phyloP scores from a whole-genome alignment of 768 basidiomycete species.

The Kockovaella imperatae region DNA sequence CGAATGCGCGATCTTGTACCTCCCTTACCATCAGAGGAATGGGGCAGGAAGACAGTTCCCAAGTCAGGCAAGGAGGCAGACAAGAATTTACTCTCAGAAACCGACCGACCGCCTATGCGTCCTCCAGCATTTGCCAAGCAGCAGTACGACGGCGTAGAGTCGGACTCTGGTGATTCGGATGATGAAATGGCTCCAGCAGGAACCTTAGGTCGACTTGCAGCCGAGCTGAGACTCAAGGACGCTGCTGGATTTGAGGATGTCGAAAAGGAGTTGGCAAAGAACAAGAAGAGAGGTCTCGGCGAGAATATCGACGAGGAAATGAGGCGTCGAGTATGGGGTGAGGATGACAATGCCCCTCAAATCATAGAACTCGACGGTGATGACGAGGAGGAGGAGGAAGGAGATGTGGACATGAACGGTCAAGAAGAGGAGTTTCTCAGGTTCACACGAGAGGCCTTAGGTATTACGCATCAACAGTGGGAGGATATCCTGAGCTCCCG shows the following conservation, averaged over 20 bases:
- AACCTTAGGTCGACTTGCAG: conserved; percentile 28
- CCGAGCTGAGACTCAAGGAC: conserved; percentile 30
- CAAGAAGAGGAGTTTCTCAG: conserved; percentile 92
- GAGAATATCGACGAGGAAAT: conserved; percentile 31
- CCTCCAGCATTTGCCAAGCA: conserved; percentile 73
- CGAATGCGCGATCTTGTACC: conserved; percentile 78
- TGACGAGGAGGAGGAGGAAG: conserved; percentile 54
- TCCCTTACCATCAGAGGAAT: conserved; percentile 68
- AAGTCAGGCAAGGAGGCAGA: no score
- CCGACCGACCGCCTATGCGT: conserved; percentile 49
- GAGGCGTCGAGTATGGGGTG: conserved; percentile 18
- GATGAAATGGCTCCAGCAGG: conserved; percentile 21
- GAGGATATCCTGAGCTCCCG: conserved; percentile 73
- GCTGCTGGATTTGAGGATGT: conserved; percentile 17
- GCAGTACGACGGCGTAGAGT: conserved; percentile 73
- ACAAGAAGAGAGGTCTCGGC: conserved; percentile 9
- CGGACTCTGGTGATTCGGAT: conserved; percentile 53
- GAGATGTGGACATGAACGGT: conserved; percentile 69
- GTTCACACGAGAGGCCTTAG: conserved; percentile 85
- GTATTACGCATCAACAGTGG: conserved; percentile 86
- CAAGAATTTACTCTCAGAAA: background rate
- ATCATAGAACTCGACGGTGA: conserved; percentile 45
- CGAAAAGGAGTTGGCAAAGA: conserved; percentile 17
- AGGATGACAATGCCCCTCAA: conserved; percentile 5
- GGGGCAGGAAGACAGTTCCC: conserved; percentile 54